phyloP scores from a whole-genome alignment of 768 basidiomycete species.

The Rubroboletus pulcherrimus region DNA sequence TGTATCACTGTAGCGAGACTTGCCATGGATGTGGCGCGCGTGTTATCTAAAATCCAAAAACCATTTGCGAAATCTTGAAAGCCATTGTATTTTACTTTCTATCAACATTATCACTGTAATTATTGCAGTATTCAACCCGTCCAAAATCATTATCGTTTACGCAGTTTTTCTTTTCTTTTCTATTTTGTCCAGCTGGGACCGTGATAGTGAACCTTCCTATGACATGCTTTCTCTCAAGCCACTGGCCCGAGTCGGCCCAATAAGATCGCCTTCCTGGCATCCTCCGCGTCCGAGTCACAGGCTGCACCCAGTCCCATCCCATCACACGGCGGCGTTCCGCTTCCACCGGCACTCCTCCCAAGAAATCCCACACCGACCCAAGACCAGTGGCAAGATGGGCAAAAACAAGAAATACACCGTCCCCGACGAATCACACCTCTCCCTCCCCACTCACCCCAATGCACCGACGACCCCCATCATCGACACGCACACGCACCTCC shows the following conservation, averaged over 20 bases:
- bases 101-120: too few relatives aligned
- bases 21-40: too few relatives aligned
- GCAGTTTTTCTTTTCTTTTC: too few relatives aligned
- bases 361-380: neutral
- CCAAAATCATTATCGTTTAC: too few relatives aligned
- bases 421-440: constrained; percentile 34
- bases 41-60: too few relatives aligned
- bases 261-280: neutral
- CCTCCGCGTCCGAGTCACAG: neutral
- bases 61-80: too few relatives aligned
- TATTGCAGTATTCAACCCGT: too few relatives aligned
- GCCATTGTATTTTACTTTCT: too few relatives aligned
- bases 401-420: constrained; percentile 34
- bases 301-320: neutral
- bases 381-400: constrained; percentile 30
- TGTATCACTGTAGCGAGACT: too few relatives aligned
- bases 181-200: too few relatives aligned
- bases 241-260: neutral
- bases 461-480: constrained; percentile 43
- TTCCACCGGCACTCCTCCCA: constrained; percentile 29
- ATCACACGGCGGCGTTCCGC: neutral
- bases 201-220: too few relatives aligned
- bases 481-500: constrained; percentile 85
- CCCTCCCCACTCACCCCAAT: constrained; percentile 28
- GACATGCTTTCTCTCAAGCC: neutral